phyloP scores from a whole-genome alignment of 345 rosid genomes.

The Melaleuca quinquenervia region DNA sequence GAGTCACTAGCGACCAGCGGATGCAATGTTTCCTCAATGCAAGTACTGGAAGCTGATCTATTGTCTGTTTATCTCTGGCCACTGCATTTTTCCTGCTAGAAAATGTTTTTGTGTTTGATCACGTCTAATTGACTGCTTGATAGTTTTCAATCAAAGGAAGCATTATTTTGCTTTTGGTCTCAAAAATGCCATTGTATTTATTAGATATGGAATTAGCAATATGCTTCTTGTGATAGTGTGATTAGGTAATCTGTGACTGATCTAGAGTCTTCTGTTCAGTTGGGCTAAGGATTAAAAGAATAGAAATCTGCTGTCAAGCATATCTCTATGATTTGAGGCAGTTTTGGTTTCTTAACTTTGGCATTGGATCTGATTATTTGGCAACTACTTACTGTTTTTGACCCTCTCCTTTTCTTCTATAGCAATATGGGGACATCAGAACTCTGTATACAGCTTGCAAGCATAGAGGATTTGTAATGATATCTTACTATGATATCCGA shows the following conservation, averaged over 20 bases:
- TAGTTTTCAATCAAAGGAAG: neutral
- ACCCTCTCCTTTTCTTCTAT: constrained; percentile 9
- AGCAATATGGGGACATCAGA: constrained; percentile 95
- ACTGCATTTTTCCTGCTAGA: neutral
- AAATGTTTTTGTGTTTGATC: neutral
- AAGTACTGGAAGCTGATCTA: neutral
- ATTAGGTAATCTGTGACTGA: neutral
- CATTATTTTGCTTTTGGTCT: neutral
- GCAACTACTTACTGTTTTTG: neutral
- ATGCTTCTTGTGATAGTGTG: neutral
- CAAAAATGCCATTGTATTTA: neutral
- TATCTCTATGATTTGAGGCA: neutral
- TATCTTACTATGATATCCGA: constrained; percentile 89
- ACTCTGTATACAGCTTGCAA: constrained; percentile 90
- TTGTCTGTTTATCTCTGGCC: neutral
- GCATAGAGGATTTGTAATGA: constrained; percentile 96
- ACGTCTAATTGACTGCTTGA: neutral
- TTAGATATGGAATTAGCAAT: neutral
- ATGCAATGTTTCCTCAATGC: neutral
- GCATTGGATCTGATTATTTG: neutral
- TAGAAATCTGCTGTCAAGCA: neutral
- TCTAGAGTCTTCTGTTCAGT: neutral
- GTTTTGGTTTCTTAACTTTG: neutral
- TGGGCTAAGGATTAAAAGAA: neutral
- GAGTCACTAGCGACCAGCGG: neutral